Percentiles rank a stretch among this genome's conserved stretches.
phyloP scores from a whole-genome alignment of 129 eudicot genomes.

The Chrysanthemum lavandulifolium region DNA sequence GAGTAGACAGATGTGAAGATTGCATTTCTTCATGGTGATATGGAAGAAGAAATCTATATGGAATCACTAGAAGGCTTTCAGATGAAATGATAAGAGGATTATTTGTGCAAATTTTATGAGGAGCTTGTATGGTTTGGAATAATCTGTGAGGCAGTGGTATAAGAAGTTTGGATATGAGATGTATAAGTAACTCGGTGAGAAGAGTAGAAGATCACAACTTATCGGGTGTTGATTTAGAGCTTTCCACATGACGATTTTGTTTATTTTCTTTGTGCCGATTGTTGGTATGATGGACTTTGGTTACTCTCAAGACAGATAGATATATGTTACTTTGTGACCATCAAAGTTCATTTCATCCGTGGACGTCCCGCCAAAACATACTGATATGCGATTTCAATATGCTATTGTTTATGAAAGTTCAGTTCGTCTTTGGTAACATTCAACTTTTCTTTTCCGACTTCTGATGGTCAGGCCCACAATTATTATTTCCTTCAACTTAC shows the following conservation, averaged over 20 bases:
- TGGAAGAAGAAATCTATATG: not conserved
- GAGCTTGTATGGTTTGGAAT: constrained; percentile 9
- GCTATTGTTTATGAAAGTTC: too few species aligned
- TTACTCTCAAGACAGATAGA: too few species aligned
- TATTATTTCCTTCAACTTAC: too few species aligned
- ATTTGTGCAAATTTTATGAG: constrained; percentile 1
- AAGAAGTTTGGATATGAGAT: not conserved
- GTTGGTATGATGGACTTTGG: not conserved
- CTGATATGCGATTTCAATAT: too few species aligned
- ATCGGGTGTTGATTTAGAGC: constrained; percentile 1
- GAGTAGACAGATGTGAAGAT: not conserved
- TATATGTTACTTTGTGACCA: too few species aligned
- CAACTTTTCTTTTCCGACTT: too few species aligned
- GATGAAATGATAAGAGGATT: not conserved
- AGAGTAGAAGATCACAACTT: not conserved
- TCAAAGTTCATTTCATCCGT: too few species aligned
- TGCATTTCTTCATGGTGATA: constrained; percentile 11
- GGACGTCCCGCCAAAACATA: too few species aligned
- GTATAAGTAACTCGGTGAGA: not conserved
- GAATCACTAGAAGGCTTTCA: not conserved
- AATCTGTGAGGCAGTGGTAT: not conserved
- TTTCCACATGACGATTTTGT: not conserved
- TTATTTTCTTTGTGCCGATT: constrained; percentile 6
- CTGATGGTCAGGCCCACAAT: too few species aligned
- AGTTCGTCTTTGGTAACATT: too few species aligned